Evolutionary conservation across 306 rosid genomes (phyloP).

Genomic region (Quercus agrifolia): DNA sequence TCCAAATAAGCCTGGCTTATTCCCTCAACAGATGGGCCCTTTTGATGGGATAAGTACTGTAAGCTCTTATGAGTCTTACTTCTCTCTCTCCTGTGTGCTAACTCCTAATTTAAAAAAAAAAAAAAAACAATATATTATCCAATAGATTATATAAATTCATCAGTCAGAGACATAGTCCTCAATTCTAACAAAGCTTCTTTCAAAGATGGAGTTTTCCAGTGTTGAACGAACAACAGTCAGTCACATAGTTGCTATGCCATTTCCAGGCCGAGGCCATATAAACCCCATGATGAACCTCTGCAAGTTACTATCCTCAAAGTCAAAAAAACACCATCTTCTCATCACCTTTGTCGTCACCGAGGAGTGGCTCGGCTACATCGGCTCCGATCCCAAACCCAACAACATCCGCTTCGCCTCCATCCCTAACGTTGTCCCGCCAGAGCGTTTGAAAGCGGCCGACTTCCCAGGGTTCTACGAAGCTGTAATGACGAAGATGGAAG

Average conservation of each 20-base stretch:
- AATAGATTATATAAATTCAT: background rate
- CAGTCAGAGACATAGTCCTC: background rate
- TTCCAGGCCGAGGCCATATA: conserved; percentile 39
- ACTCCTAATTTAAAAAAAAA: no score
- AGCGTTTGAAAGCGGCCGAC: conserved; percentile 7
- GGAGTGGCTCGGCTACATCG: conserved; percentile 24
- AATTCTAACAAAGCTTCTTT: background rate
- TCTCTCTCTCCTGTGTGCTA: no score
- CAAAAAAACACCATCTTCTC: conserved; percentile 5
- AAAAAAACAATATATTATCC: no score
- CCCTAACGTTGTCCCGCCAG: conserved; percentile 27
- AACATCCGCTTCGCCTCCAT: conserved; percentile 13
- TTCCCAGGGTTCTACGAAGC: conserved; percentile 17
- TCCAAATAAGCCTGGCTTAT: no score
- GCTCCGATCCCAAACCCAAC: conserved; percentile 4
- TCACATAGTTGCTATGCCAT: conserved; percentile 41
- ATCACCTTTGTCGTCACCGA: conserved; percentile 25
- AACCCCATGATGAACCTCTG: conserved; percentile 37
- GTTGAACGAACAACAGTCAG: background rate
- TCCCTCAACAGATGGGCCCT: no score
- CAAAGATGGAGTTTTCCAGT: background rate
- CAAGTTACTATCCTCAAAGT: conserved; percentile 27
- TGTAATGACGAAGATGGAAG: conserved; percentile 23
- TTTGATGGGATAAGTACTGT: no score
- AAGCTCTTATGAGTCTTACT: no score